phyloP scores from a whole-genome alignment of 2,329 filamentous ascomycete species.

The Curvularia hawaiiensis region DNA sequence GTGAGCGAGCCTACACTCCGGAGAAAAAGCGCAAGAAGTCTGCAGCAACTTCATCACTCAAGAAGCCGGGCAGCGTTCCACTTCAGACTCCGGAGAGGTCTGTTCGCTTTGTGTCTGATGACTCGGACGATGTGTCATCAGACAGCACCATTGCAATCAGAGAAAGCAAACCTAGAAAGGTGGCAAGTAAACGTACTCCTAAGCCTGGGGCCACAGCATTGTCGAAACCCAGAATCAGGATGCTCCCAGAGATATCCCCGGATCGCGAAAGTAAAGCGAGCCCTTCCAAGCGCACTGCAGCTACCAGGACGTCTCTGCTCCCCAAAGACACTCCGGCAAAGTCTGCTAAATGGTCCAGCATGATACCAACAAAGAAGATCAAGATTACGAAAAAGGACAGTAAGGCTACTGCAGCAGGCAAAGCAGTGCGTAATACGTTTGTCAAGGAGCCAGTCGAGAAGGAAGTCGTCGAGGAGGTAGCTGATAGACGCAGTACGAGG shows the following conservation, averaged over 20 bases:
- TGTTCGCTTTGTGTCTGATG: background rate
- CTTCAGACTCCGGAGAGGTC: background rate
- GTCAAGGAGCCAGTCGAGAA: background rate
- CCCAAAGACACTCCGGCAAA: background rate
- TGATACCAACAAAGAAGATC: background rate
- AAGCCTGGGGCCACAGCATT: background rate
- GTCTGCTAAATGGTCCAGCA: background rate
- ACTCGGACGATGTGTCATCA: background rate
- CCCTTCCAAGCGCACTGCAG: background rate
- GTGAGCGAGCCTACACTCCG: background rate
- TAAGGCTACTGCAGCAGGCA: slow-evolving; percentile 3
- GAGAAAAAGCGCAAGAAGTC: slow-evolving; percentile 2
- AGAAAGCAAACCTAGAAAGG: background rate
- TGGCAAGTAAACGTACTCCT: background rate
- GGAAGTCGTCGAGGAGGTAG: background rate
- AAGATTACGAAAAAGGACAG: background rate
- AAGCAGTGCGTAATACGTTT: background rate
- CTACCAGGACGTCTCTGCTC: background rate
- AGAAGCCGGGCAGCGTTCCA: background rate
- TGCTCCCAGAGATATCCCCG: background rate
- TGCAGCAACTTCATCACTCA: background rate
- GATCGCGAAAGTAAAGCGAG: background rate
- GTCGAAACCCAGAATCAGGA: background rate
- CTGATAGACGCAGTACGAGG: background rate
- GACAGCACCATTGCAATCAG: background rate